phyloP scores from a whole-genome alignment of 2,329 filamentous ascomycete genomes.

The Trichoderma guizhouense region DNA sequence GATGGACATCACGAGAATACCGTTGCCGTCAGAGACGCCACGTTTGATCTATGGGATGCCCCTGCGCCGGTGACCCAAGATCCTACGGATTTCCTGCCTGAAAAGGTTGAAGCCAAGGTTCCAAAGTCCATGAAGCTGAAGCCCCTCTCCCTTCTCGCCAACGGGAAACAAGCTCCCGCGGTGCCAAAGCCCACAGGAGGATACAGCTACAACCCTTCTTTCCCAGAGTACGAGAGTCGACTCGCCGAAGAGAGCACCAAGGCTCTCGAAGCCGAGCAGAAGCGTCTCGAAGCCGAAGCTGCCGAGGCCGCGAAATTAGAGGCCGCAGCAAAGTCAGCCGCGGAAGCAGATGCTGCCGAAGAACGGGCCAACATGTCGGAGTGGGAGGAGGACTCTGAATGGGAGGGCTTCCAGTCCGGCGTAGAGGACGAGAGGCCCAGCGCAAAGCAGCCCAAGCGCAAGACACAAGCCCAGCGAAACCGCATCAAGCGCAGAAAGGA shows the following conservation, averaged over 20 bases:
- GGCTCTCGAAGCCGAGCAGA: slow-evolving; percentile 74
- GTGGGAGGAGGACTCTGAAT: slow-evolving; percentile 86
- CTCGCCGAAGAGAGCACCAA: slow-evolving; percentile 72
- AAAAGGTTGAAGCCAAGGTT: slow-evolving; percentile 62
- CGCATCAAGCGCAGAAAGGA: slow-evolving; percentile 85
- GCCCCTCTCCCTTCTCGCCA: slow-evolving; percentile 78
- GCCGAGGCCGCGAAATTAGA: slow-evolving; percentile 66
- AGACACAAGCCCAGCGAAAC: slow-evolving; percentile 83
- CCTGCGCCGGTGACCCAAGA: slow-evolving; percentile 38
- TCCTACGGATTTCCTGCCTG: slow-evolving; percentile 59
- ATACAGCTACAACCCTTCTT: slow-evolving; percentile 88
- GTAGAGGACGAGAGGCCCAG: slow-evolving; percentile 61
- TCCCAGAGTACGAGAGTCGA: slow-evolving; percentile 78
- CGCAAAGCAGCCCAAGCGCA: slow-evolving; percentile 72
- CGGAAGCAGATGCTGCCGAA: slow-evolving; percentile 71
- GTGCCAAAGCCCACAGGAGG: slow-evolving; percentile 76
- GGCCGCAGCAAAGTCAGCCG: slow-evolving; percentile 65
- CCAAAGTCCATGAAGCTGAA: slow-evolving; percentile 73
- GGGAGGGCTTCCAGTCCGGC: slow-evolving; percentile 86
- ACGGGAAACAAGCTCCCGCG: slow-evolving; percentile 73
- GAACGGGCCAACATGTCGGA: slow-evolving; percentile 61
- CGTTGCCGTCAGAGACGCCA: slow-evolving; percentile 56
- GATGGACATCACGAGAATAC: slow-evolving; percentile 62
- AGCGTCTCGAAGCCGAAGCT: slow-evolving; percentile 64
- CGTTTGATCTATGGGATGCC: slow-evolving; percentile 76